Conservation (phyloP, 176 grass and related monocot species). For the Alloteropsis semialata region DNA sequence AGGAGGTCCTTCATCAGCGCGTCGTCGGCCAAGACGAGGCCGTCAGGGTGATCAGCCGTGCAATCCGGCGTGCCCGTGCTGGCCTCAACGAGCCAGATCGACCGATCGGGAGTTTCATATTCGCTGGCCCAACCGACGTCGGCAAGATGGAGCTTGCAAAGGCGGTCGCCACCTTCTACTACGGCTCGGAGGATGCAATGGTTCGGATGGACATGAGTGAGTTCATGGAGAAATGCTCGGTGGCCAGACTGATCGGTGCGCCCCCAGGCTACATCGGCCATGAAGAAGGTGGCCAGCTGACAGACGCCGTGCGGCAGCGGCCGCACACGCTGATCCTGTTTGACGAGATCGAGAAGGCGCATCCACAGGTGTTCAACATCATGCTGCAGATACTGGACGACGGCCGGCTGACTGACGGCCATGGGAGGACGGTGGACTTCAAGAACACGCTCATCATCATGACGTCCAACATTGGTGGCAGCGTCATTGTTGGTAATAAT, state of each 20-base stretch:
- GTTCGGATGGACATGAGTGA: background rate
- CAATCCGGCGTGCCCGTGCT: background rate
- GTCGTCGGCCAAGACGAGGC: background rate
- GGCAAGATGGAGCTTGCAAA: background rate
- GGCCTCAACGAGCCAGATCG: background rate
- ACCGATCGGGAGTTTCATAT: background rate
- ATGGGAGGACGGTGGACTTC: background rate
- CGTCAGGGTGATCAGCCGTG: background rate
- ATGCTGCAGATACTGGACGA: background rate
- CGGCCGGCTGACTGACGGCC: background rate
- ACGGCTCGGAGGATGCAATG: background rate
- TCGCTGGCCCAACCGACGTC: background rate
- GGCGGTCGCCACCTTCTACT: background rate
- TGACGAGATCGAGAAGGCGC: background rate
- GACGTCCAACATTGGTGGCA: background rate
- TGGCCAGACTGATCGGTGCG: background rate
- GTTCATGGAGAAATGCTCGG: background rate
- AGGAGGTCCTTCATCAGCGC: background rate
- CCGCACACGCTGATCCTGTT: background rate
- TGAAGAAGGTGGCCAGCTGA: background rate
- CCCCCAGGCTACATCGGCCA: background rate
- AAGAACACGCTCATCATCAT: conserved; percentile 1
- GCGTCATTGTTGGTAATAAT: background rate
- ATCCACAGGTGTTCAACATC: background rate
- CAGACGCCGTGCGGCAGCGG: background rate